phyloP scores from a whole-genome alignment of 225 moss, liverwort and hornwort genomes.

The Takakia lepidozioides region DNA sequence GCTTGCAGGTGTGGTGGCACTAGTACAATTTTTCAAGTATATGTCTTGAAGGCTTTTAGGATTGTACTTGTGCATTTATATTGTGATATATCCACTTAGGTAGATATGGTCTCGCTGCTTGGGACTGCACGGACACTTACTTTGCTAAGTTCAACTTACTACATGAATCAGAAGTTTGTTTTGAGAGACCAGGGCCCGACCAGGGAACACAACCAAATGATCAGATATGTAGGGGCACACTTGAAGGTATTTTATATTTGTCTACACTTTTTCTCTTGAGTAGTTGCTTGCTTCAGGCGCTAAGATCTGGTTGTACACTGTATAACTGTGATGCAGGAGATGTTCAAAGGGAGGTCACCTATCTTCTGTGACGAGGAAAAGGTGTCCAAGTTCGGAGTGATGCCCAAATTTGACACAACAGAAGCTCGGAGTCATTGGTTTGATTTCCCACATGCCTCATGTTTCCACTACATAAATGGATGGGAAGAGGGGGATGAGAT shows the following conservation, averaged over 20 bases:
- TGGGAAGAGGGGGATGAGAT: constrained; percentile 48
- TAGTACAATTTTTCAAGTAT: no score
- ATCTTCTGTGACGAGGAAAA: constrained; percentile 23
- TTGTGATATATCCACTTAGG: no score
- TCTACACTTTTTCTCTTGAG: no score
- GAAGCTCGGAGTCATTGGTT: constrained; percentile 29
- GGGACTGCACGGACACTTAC: background rate
- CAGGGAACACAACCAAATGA: no score
- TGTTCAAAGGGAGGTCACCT: constrained; percentile 16
- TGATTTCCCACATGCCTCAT: constrained; percentile 21
- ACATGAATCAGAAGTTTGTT: background rate
- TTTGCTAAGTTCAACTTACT: no score
- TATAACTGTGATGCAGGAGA: no score
- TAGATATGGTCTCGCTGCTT: no score
- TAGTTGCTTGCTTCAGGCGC: background rate
- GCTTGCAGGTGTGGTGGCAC: constrained; percentile 19
- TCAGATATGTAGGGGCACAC: background rate
- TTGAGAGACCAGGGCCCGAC: no score
- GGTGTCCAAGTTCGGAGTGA: constrained; percentile 23
- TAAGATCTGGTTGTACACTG: no score
- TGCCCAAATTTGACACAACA: constrained; percentile 6
- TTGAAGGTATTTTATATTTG: background rate
- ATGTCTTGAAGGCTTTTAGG: background rate
- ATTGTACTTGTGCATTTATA: background rate
- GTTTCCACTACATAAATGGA: constrained; percentile 37